Evolutionary conservation across 2,329 filamentous ascomycete genomes (phyloP), one percentile per base, ranked within the genome.

Genomic region (Lecanicillium sp.): DNA sequence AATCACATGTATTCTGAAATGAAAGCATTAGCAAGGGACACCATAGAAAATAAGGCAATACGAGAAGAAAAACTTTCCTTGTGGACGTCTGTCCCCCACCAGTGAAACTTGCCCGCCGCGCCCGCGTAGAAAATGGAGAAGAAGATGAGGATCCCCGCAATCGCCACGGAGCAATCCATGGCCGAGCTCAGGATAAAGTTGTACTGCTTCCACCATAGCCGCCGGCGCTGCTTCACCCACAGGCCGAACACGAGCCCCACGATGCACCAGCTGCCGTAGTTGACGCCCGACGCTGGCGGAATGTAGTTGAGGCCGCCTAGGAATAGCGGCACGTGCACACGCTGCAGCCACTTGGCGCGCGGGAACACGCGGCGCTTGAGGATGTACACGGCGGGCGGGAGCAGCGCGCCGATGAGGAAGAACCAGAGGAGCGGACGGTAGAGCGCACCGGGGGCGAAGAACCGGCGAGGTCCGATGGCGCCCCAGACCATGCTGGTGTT

Each of bases 401-500:
- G 58, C 2, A 71, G 17, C 5, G 68, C 67, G 1, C 78, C 77
- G 2, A 75, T 62, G 17, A 79, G 62, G 63, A 73, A 81, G 64
- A 78, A 79, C 61, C 66, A 79, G 42, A 74, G 66, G 15, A 81
- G 61, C 0, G 62, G 56, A 0, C 67, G 63, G 56, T 81, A 81
- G 4, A 78, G 62, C 2, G 71, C 66, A 2, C 72, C 74, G 0
- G 67, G 57, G 1, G 71, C 71, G 57, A 80, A 81, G 56, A 81
- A 76, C 2, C 77, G 68, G 1, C 66, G 59, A 0, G 78, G 78
- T 0, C 78, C 78, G 20, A 81, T 75, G 14, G 75, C 65, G 26
- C 78, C 78, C 76, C 75, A 78, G 45, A 78, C 71, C 37, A 78
- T 65, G 6, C 74, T 78, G 4, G 70, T 73, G 21, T 73, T 78